These are phyloP conservation scores for Basidioascus undulatus DNA, from an alignment of 768 basidiomycete genomes.

Conservation along the genomic window DNA sequence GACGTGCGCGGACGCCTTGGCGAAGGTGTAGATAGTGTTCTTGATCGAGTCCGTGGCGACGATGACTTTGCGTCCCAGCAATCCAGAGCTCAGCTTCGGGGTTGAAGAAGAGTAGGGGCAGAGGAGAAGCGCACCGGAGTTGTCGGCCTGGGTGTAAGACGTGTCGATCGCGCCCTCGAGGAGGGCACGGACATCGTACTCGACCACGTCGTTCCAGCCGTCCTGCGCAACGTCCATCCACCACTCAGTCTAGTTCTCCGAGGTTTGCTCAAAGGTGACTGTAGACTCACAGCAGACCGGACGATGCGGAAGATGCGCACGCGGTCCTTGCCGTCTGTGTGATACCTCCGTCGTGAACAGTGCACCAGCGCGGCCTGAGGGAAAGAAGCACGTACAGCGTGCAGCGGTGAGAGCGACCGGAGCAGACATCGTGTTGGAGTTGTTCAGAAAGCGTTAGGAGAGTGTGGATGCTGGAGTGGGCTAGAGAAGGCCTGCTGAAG, in stretches of 20 bases:
- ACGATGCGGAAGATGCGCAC: slow-evolving; percentile 70
- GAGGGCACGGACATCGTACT: slow-evolving; percentile 57
- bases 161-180: slow-evolving; percentile 34
- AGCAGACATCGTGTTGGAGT: background rate
- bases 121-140: no score
- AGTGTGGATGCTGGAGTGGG: no score
- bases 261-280: slow-evolving; percentile 11
- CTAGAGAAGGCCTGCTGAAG: no score
- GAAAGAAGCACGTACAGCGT: no score
- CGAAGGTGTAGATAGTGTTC: slow-evolving; percentile 19
- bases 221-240: slow-evolving; percentile 1
- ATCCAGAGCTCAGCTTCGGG: background rate
- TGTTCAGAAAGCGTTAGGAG: no score
- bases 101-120: background rate
- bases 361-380: no score
- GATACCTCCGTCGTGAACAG: no score
- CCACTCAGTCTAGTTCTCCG: no score
- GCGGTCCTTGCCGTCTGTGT: slow-evolving; percentile 52
- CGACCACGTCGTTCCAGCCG: slow-evolving; percentile 39
- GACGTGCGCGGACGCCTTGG: slow-evolving; percentile 72
- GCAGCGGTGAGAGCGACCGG: slow-evolving; percentile 24
- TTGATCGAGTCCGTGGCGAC: slow-evolving; percentile 72
- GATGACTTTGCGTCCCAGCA: no score
- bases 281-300: slow-evolving; percentile 28
- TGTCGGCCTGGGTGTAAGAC: slow-evolving; percentile 61